Percentiles rank a stretch among this genome's conserved stretches.
Evolutionary conservation across 164 flowering plant species (phyloP).

Genomic region (Stephania japonica): DNA sequence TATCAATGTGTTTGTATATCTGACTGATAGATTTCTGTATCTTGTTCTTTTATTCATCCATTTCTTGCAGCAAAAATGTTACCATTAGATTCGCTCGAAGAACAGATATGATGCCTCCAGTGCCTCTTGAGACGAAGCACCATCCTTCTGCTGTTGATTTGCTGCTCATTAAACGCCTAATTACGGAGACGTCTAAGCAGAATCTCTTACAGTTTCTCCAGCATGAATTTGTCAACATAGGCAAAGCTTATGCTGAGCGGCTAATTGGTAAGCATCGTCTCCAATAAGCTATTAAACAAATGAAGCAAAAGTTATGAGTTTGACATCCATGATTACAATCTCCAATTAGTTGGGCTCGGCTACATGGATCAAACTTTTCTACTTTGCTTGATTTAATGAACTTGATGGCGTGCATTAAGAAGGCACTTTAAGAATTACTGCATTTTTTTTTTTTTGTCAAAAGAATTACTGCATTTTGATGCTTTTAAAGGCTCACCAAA

Average conservation of each 20-base stretch:
- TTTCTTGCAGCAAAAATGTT: slow-evolving; percentile 66
- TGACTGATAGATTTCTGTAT: slow-evolving; percentile 52
- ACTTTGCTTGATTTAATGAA: no score
- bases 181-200: slow-evolving; percentile 79
- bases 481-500: not conserved
- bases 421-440: no score
- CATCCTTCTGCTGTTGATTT: slow-evolving; percentile 98
- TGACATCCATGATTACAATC: no score
- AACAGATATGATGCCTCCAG: slow-evolving; percentile 97
- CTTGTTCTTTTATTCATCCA: not conserved
- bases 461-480: not conserved
- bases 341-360: no score
- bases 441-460: no score
- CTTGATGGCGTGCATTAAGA: no score
- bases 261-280: slow-evolving; percentile 57
- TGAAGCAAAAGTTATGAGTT: no score
- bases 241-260: slow-evolving; percentile 78
- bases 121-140: slow-evolving; percentile 88
- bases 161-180: slow-evolving; percentile 82
- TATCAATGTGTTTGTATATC: slow-evolving; percentile 67
- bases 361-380: no score
- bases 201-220: slow-evolving; percentile 92
- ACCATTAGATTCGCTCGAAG: slow-evolving; percentile 82
- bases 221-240: slow-evolving; percentile 92
- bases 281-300: not conserved